Evolutionary conservation across 139 green algal genomes (phyloP), one percentile per base, ranked within the genome.

Genomic region (Chlamydomonas schloesseri): DNA sequence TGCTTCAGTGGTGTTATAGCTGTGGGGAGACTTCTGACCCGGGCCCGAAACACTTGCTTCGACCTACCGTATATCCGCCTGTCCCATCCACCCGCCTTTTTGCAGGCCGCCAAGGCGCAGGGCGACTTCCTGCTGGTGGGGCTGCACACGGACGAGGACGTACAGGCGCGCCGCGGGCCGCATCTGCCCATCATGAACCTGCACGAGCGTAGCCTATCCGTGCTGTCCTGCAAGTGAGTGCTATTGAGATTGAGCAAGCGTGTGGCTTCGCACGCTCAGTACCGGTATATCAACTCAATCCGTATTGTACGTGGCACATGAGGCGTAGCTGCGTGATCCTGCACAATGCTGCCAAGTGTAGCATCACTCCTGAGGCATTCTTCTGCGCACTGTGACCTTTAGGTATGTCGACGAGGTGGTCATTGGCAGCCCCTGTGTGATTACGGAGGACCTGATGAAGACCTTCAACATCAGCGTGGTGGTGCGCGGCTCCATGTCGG

Each of bases 121-220:
- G 98, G 98, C 14, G 97, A 98, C 92, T 99, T 99, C 77, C 87
- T 99, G 90, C 91, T 99, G 79, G 98, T 99, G 65, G 98, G 98
- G 5, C 76, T 99, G 24, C 98, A 99, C 94, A 94, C 90, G 1
- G 98, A 99, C 89, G 97, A 98, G 71, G 95, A 97, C 62, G 95
- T 99, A 33, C 79, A 86, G 53, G 92, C 92, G 67, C 93, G 96
- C 21, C 83, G 96, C 14, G 96, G 93, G 2, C 93, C 91, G 1
- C 96, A 99, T 93, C 93, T 98, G 75, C 98, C 98, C 77, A 99
- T 99, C 91, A 99, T 99, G 96, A 97, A 97, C 88, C 84, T 99
- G 87, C 97, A 99, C 75, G 98, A 99, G 94, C 95, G 98, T 84
- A 94, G 91, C 62, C 94, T 99, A 26, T 95, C 88, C 55, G 97